phyloP scores from a whole-genome alignment of 2,329 filamentous ascomycete species.

The Fusarium sp. region DNA sequence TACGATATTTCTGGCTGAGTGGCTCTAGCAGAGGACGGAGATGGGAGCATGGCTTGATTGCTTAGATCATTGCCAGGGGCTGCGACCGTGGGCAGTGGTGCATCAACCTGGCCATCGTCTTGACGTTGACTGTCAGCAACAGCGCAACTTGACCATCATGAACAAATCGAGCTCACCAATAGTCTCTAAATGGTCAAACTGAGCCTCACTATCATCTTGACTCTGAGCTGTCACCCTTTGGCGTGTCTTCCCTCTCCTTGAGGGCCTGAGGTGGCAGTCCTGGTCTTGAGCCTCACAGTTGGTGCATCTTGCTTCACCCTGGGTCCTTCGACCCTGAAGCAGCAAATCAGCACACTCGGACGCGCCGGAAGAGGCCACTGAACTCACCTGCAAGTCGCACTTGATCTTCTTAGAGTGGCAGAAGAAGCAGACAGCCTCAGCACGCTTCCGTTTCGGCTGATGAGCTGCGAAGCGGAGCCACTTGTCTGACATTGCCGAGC shows the following conservation, averaged over 20 bases:
- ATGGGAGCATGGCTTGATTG: not conserved
- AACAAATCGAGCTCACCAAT: not conserved
- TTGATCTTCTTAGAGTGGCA: constrained; percentile 54
- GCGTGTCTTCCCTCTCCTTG: constrained; percentile 44
- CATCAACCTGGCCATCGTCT: not conserved
- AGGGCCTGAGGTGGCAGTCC: constrained; percentile 46
- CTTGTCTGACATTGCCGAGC: constrained; percentile 47
- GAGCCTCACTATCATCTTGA: not conserved
- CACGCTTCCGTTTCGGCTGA: constrained; percentile 50
- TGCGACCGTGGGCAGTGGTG: not conserved
- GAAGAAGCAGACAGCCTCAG: constrained; percentile 40
- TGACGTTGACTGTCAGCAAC: not conserved
- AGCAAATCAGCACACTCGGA: not conserved
- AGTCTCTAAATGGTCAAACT: not conserved
- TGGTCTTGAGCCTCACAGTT: constrained; percentile 44
- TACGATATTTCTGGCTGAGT: constrained; percentile 14
- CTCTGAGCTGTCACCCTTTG: not conserved
- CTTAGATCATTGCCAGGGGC: not conserved
- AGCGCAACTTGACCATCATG: not conserved
- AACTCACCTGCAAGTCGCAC: constrained; percentile 47
- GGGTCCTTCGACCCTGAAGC: constrained; percentile 28
- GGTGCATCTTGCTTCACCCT: constrained; percentile 44
- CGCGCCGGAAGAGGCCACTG: not conserved
- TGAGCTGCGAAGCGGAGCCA: constrained; percentile 49
- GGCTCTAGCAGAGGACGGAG: constrained; percentile 1